Conservation (phyloP, 805 yeast genomes). For the Tetrapisispora arboricola region DNA sequence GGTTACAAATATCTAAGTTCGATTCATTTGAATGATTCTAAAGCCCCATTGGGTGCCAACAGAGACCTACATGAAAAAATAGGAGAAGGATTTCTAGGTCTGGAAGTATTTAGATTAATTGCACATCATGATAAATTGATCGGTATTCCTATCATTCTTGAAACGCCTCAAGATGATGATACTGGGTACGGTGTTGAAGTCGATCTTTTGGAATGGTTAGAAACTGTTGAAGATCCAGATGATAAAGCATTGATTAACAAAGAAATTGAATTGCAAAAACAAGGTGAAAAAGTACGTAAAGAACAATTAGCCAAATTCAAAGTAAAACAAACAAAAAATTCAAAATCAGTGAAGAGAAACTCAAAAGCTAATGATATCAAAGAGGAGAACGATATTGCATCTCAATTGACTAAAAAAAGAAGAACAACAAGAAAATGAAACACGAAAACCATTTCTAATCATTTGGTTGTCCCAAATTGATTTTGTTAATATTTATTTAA, state of each 20-base stretch:
- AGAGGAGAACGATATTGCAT: slow-evolving; percentile 11
- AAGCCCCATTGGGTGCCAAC: slow-evolving; percentile 84
- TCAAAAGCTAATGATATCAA: slow-evolving; percentile 3
- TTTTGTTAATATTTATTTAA: too few species aligned
- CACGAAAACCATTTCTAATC: neutral
- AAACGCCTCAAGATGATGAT: slow-evolving; percentile 69
- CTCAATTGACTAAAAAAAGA: slow-evolving; percentile 13
- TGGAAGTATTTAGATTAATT: slow-evolving; percentile 69
- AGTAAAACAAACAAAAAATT: slow-evolving; percentile 36
- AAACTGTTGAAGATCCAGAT: slow-evolving; percentile 27
- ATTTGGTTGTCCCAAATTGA: too few species aligned
- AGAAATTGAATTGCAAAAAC: slow-evolving; percentile 37
- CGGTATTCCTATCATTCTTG: slow-evolving; percentile 70
- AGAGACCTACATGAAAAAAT: slow-evolving; percentile 84
- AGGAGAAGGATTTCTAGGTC: slow-evolving; percentile 82
- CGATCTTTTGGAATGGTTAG: slow-evolving; percentile 72
- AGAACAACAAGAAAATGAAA: slow-evolving; percentile 2
- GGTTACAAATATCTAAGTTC: slow-evolving; percentile 72
- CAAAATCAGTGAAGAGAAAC: slow-evolving; percentile 13
- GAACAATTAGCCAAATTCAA: slow-evolving; percentile 60
- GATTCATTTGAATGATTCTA: slow-evolving; percentile 87
- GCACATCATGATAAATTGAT: slow-evolving; percentile 58
- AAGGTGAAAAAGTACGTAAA: slow-evolving; percentile 61
- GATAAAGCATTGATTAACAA: slow-evolving; percentile 48
- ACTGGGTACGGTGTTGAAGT: slow-evolving; percentile 76